Percentiles rank a stretch among this genome's conserved stretches.
phyloP scores from a whole-genome alignment of 345 rosid genomes.

The Pelargonium nanum region DNA sequence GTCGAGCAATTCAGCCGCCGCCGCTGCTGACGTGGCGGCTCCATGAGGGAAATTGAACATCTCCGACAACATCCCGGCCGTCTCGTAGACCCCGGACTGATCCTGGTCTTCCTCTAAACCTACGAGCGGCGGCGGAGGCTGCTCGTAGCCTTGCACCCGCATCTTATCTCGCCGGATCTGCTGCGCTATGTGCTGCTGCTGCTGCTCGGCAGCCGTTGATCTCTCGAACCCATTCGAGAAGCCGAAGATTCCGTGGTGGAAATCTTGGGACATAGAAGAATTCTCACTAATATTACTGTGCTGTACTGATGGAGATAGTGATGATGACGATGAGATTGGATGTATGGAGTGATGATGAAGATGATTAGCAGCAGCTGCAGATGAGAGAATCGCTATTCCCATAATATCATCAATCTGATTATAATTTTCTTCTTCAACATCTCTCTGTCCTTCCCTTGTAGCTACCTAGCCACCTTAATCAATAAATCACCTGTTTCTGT shows the following conservation, averaged over 20 bases:
- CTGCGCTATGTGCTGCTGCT: slow-evolving; percentile 43
- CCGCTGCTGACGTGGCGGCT: slow-evolving; percentile 24
- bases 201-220: slow-evolving; percentile 21
- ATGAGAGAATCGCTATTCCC: slow-evolving; percentile 55
- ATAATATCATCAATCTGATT: slow-evolving; percentile 32
- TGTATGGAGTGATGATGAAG: slow-evolving; percentile 18
- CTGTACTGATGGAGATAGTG: slow-evolving; percentile 3
- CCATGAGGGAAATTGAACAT: slow-evolving; percentile 75
- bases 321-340: slow-evolving; percentile 17
- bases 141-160: slow-evolving; percentile 31
- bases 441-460: neutral
- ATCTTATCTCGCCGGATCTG: slow-evolving; percentile 71
- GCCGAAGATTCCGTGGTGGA: slow-evolving; percentile 48
- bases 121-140: slow-evolving; percentile 34
- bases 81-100: slow-evolving; percentile 47
- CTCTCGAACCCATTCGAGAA: slow-evolving; percentile 72
- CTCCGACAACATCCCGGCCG: slow-evolving; percentile 86
- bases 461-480: neutral
- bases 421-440: neutral
- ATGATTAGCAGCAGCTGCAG: slow-evolving; percentile 14
- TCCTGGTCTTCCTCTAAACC: slow-evolving; percentile 43
- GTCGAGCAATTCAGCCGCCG: slow-evolving; percentile 25
- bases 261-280: neutral
- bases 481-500: neutral
- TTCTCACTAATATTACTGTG: neutral